Evolutionary conservation across 352 stramenopile genomes (phyloP).

Genomic region (Blastocystis sp.): DNA sequence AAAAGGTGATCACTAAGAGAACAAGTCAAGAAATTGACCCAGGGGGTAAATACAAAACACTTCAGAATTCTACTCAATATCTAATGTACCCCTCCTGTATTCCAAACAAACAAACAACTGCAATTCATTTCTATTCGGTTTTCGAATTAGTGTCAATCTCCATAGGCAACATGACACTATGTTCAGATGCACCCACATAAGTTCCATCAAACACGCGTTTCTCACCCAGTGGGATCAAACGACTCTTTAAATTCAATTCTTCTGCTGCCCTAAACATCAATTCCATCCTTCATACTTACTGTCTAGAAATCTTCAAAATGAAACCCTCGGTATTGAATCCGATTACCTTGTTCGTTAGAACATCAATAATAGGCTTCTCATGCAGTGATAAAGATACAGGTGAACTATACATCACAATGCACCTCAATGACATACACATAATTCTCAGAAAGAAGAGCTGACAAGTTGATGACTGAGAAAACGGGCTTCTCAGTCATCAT

Average conservation of each 20-base stretch:
- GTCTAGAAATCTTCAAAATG: not conserved
- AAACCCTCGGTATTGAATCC: slow-evolving; percentile 42
- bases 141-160: not conserved
- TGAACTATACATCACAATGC: not conserved
- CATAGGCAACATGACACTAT: slow-evolving; percentile 31
- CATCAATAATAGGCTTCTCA: slow-evolving; percentile 13
- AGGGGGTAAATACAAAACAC: not conserved
- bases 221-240: not conserved
- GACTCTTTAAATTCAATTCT: not conserved
- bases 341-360: slow-evolving; percentile 6
- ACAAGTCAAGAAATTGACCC: not conserved
- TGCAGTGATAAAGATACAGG: not conserved
- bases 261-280: not conserved
- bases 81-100: not conserved
- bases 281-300: not conserved
- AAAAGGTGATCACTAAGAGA: slow-evolving; percentile 38
- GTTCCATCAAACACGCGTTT: not conserved
- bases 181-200: not conserved
- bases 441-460: not conserved
- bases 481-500: slow-evolving; percentile 22
- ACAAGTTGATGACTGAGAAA: slow-evolving; percentile 40
- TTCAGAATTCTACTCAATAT: not conserved
- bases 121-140: not conserved
- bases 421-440: not conserved
- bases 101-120: not conserved